Percentiles rank a stretch among this genome's conserved stretches.
Conservation (phyloP, 768 basidiomycete genomes). For the Leccinum truebloodii region DNA sequence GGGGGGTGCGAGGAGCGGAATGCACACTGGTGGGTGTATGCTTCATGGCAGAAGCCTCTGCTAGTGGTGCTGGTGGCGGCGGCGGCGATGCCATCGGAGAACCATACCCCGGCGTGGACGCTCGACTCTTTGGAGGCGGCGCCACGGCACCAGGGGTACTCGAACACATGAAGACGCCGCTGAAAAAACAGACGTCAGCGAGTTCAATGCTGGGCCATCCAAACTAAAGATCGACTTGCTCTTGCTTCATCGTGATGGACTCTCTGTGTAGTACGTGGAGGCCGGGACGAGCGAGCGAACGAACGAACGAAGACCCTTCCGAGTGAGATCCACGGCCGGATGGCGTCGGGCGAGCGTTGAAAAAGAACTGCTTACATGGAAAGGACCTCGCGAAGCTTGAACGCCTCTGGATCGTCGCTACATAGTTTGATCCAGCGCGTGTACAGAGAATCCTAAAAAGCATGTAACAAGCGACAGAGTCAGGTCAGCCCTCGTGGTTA, state of each 20-base stretch:
- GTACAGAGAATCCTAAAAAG: conserved; percentile 24
- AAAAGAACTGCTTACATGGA: conserved; percentile 27
- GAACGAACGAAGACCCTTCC: background rate
- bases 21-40: conserved; percentile 16
- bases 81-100: background rate
- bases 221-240: conserved; percentile 18
- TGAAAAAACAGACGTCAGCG: conserved; percentile 18
- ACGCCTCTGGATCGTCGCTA: conserved; percentile 24
- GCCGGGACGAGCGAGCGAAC: too few species aligned
- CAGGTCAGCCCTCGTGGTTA: background rate
- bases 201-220: background rate
- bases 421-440: conserved; percentile 28
- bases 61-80: background rate
- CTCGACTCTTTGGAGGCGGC: background rate
- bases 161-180: conserved; percentile 17
- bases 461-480: background rate
- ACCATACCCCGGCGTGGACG: background rate
- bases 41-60: background rate
- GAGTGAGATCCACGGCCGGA: conserved; percentile 10
- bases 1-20: background rate
- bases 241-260: conserved; percentile 25
- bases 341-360: background rate
- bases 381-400: conserved; percentile 24
- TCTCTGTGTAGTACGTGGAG: conserved; percentile 8
- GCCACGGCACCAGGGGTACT: conserved; percentile 3